Conservation (phyloP, 805 yeast species). For the Nakazawaea ernobii region DNA sequence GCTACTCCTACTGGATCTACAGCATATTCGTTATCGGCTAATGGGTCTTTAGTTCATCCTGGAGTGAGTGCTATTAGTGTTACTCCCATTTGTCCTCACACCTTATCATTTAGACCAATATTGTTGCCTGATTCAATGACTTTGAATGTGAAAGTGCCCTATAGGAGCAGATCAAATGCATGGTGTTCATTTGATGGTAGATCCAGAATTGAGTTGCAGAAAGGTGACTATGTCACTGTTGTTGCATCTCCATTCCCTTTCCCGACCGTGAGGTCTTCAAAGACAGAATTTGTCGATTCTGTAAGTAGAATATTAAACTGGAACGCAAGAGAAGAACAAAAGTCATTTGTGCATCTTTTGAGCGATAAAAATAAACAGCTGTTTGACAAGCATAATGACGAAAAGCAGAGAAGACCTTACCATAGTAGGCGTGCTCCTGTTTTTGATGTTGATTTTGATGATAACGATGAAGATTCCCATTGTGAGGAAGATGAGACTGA, state of each 20-base stretch:
- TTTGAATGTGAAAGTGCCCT: conserved; percentile 75
- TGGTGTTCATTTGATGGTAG: conserved; percentile 98
- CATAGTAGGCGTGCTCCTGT: conserved; percentile 14
- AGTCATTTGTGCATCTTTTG: conserved; percentile 61
- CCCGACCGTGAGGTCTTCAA: conserved; percentile 79
- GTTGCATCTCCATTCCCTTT: conserved; percentile 88
- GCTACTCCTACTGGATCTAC: conserved; percentile 97
- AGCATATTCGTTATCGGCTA: conserved; percentile 92
- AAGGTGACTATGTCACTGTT: conserved; percentile 82
- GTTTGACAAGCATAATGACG: conserved; percentile 26
- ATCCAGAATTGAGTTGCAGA: conserved; percentile 69
- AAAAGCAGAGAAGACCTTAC: conserved; percentile 15
- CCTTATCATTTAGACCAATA: conserved; percentile 88
- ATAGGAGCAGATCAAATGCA: conserved; percentile 77
- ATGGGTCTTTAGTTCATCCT: conserved; percentile 93
- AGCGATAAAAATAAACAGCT: conserved; percentile 47
- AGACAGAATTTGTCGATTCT: conserved; percentile 76
- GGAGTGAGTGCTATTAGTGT: conserved; percentile 88
- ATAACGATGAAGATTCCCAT: not conserved
- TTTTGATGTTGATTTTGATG: not conserved
- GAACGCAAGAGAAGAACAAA: conserved; percentile 88
- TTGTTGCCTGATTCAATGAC: conserved; percentile 91
- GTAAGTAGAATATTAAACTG: conserved; percentile 85
- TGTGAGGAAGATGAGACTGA: conserved; percentile 13
- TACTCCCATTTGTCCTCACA: conserved; percentile 96